Evolutionary conservation across 768 basidiomycete species (phyloP), one percentile per base, ranked within the genome.

Genomic region (Dendrothele bispora): DNA sequence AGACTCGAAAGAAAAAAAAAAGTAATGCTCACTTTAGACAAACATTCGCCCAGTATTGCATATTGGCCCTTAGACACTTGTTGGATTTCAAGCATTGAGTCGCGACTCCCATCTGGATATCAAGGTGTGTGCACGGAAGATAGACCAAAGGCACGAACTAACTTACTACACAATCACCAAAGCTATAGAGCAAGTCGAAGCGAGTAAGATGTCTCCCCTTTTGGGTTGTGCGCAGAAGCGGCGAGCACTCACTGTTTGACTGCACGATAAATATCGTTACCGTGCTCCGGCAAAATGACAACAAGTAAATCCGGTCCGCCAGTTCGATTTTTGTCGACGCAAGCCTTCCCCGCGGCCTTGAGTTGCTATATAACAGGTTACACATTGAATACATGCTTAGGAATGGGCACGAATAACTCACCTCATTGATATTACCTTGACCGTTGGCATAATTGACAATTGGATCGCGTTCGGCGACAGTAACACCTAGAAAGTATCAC

Each of bases 31-130:
- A 79, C 77, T 75, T 78, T 7, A 81, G 51, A 42, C 71, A 76
- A 0, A 77, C 74, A 48, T 79, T 80, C 2, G 76, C 77, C 39
- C 65, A 79, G 48, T 82, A 81, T 44, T 83, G 80, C 0, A 63
- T 43, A 38, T 71, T 79, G 1, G 75, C 75, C 1, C 64, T 59
- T 49, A 52, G 60, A 52, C 72, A 75, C 48, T 77, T 79, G 3
- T 55, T 58, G 5, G 63, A 64, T 58, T 78, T 79, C 39, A 84
- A 39, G 52, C 82, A 78, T 38, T 82, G 81, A 0, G 78, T 80
- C 0, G 79, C 77, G 2, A 84, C 75, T 7, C 82, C 80, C 20
- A 69, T 63, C 74, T 79, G 7, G 43, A 50, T 10, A 12, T 49
- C 10, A 24, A 43, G 29, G 21, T n/a, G n/a, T n/a, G n/a, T n/a